Evolutionary conservation across 2,329 filamentous ascomycete species (phyloP), one percentile per base, ranked within the genome.

Genomic region (Fusarium sarcochroum): DNA sequence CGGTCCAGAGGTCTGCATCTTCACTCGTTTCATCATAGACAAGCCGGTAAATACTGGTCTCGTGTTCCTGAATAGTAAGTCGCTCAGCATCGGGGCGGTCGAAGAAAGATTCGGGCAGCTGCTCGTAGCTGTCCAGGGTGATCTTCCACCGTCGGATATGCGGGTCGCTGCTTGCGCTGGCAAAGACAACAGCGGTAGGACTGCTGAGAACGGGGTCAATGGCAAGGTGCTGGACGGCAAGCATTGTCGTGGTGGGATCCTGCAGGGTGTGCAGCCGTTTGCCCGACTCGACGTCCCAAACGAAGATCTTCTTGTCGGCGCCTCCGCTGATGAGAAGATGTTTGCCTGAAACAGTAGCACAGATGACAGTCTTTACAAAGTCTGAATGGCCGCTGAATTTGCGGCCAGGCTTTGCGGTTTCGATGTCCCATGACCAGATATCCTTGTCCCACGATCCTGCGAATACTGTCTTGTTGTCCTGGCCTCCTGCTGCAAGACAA

Each of bases 381-480:
- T 99, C 96, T 3, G 87, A 84, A 78, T 98, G 95, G 6, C 93
- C 94, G 59, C 86, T 86, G 71, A 90, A 94, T 67, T 85, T 89
- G 64, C 82, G 85, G n/a, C 82, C 83, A 2, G 82, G 80, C 30
- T 83, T 77, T 42, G 83, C 84, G 5, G 88, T 88, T 18, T 85
- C 81, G 32, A 91, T 81, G 73, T 92, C 86, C 92, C 93, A 98
- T 32, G 91, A 92, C 90, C 94, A 97, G 59, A 98, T 87, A 20
- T 89, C 86, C 81, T 97, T 97, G 81, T 99, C 95, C 96, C 96
- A 99, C 61, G 91, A 96, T 34, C 94, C 95, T 23, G 93, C 93
- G 78, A 93, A 98, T 13, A 98, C 76, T 2, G 86, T 91, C 50
- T 78, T 80, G 62, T 83, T 84, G 25, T 81, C 81, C 6, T 82